phyloP scores from a whole-genome alignment of 495 filamentous ascomycete species.

The Penicillium argentinense region DNA sequence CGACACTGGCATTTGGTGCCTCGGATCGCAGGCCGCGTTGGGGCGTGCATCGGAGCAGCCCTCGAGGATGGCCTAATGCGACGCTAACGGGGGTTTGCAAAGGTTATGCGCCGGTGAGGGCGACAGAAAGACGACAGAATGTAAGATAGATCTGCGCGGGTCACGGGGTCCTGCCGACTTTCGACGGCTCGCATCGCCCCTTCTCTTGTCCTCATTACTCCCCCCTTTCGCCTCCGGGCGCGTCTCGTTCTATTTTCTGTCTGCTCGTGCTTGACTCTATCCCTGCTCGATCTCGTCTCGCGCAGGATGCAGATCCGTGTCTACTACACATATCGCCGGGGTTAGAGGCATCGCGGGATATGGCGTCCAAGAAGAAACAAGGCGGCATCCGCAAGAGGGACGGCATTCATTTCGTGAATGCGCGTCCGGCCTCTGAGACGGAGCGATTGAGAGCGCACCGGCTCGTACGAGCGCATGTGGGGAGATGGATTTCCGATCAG shows the following conservation, averaged over 20 bases:
- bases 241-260: too few relatives aligned
- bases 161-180: neutral
- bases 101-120: too few relatives aligned
- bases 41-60: too few relatives aligned
- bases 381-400: slow-evolving; percentile 23
- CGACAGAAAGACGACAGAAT: too few relatives aligned
- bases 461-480: slow-evolving; percentile 41
- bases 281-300: too few relatives aligned
- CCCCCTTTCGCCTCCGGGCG: neutral
- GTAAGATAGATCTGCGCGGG: neutral
- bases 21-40: too few relatives aligned
- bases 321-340: neutral
- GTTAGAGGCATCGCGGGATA: slow-evolving; percentile 6
- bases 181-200: too few relatives aligned
- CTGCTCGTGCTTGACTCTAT: too few relatives aligned
- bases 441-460: slow-evolving; percentile 33
- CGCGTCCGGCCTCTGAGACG: slow-evolving; percentile 34
- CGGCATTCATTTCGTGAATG: slow-evolving; percentile 42
- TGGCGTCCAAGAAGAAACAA: slow-evolving; percentile 30
- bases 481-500: slow-evolving; percentile 43
- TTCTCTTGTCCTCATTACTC: neutral
- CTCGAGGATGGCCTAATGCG: too few relatives aligned
- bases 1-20: too few relatives aligned
- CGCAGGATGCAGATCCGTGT: slow-evolving; percentile 11
- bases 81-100: too few relatives aligned